Evolutionary conservation across 73 alveolate genomes (phyloP).

Genomic region (Symbiodinium natans): DNA sequence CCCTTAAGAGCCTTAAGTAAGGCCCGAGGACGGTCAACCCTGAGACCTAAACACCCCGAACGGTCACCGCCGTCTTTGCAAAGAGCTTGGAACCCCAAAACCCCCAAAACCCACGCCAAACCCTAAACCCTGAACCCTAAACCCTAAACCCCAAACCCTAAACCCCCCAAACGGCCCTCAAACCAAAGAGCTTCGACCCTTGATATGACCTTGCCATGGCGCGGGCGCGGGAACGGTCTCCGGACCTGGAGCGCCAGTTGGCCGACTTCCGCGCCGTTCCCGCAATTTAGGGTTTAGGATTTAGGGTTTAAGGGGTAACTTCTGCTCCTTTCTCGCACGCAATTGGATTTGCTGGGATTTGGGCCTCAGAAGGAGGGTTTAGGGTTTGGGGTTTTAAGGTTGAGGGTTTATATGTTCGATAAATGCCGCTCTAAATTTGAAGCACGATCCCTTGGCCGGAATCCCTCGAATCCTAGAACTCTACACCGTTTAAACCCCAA

Average conservation of each 20-base stretch:
- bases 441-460: too few species aligned
- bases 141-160: not conserved
- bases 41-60: not conserved
- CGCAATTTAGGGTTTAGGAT: not conserved
- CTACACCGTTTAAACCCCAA: too few species aligned
- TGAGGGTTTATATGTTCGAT: not conserved
- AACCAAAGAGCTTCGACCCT: not conserved
- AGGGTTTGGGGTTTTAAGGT: not conserved
- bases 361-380: not conserved
- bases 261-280: slow-evolving; percentile 18
- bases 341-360: too few species aligned
- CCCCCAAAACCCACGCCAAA: not conserved
- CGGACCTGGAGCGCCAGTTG: not conserved
- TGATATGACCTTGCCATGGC: not conserved
- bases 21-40: too few species aligned
- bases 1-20: too few species aligned
- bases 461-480: too few species aligned
- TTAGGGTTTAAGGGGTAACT: not conserved
- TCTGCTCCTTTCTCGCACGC: too few species aligned
- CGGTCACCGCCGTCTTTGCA: too few species aligned
- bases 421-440: too few species aligned
- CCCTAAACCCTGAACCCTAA: not conserved
- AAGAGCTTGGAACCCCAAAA: too few species aligned
- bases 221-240: not conserved
- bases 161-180: not conserved